Evolutionary conservation across 768 basidiomycete genomes (phyloP).

Genomic region (Erythrobasidium yunnanense): DNA sequence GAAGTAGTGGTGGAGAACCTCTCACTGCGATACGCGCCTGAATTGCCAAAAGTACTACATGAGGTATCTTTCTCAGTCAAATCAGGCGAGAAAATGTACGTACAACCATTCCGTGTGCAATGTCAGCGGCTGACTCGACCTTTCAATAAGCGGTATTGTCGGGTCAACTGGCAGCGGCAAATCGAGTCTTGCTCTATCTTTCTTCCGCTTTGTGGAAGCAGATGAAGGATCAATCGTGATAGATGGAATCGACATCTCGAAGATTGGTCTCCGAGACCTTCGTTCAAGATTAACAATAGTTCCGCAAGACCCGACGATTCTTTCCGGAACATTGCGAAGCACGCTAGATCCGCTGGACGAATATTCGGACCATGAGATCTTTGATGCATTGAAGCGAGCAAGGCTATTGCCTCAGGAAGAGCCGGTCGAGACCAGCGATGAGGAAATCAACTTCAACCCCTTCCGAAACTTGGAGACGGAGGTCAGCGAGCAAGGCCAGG

Average conservation of each 20-base stretch:
- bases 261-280: conserved; percentile 48
- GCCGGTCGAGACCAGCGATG: conserved; percentile 8
- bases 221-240: conserved; percentile 39
- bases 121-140: background rate
- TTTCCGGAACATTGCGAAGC: conserved; percentile 54
- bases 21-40: conserved; percentile 36
- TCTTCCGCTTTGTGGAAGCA: conserved; percentile 47
- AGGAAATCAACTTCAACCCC: conserved; percentile 31
- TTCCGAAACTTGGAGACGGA: conserved; percentile 29
- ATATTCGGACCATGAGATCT: conserved; percentile 38
- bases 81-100: conserved; percentile 42
- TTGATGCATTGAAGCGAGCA: conserved; percentile 37
- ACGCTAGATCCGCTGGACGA: conserved; percentile 44
- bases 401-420: conserved; percentile 29
- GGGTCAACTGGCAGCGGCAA: conserved; percentile 56
- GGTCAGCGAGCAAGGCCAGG: conserved; percentile 27
- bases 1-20: conserved; percentile 40
- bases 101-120: background rate
- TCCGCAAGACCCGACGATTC: conserved; percentile 34
- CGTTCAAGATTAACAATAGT: conserved; percentile 50
- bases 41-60: conserved; percentile 43
- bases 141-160: conserved; percentile 2
- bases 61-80: conserved; percentile 43
- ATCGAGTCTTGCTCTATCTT: conserved; percentile 42
- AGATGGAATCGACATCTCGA: conserved; percentile 44